Base-by-base conservation (phyloP, 805 yeast species). In the Brettanomyces custersianus region DNA sequence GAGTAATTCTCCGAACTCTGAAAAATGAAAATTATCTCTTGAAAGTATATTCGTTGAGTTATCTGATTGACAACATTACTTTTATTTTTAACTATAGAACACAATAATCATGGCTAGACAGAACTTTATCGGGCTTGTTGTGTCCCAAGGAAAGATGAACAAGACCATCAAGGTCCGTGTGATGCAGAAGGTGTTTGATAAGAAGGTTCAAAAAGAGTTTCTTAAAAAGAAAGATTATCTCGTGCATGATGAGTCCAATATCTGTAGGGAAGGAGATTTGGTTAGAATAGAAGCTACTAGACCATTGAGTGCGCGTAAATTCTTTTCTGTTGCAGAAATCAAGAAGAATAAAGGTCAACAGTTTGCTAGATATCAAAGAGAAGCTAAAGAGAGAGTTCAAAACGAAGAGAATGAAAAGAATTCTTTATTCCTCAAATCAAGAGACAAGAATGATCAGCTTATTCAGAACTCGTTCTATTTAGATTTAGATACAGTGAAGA, bases 121-220 rank as follows among this genome's bases (percentile, higher is more conserved):
- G 51, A 84, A 85, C 54, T 85, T 88, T 53, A 64, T 86, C 33
- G 98, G 98, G 31, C 77, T 86, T 60, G 97, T 90, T 47, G 78
- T 87, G 22, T 86, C 96, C 34, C 96, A 88, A 54, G 97, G 97
- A 29, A 86, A 86, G 59, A 92, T 88, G 96, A 72, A 73, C 61
- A 92, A 90, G 65, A 90, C 97, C 39, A 87, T 90, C 44, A 88
- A 87, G 63, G 96, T 90, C 41, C 74, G 95, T 41, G 88, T 90
- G 22, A 80, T 82, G 55, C 77, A 77, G 31, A 78, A 77, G 51
- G 72, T 74, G 29, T 85, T 78, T 65, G 81, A 86, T 59, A 72
- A 72, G 40, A 63, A 68, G 41, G 72, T 84, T 43, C 81, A 82
- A 55, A 83, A 82, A 61, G 85, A 84, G 46, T 68, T 84, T 46